Evolutionary conservation across 2,329 filamentous ascomycete species (phyloP).

Genomic region (Aspergillus sp.): DNA sequence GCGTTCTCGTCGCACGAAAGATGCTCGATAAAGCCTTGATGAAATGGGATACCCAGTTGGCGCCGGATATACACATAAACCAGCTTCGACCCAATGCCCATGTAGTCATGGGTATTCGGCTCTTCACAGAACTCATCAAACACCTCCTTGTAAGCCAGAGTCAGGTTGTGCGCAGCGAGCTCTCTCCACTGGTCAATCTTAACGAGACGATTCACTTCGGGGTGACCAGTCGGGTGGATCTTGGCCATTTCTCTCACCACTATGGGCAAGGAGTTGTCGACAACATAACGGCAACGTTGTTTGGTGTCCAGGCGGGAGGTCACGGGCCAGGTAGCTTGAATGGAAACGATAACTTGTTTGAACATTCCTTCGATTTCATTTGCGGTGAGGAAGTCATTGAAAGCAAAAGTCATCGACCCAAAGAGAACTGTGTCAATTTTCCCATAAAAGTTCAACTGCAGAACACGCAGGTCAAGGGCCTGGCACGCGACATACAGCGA

Average conservation of each 20-base stretch:
- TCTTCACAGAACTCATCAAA: background rate
- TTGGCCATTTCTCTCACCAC: background rate
- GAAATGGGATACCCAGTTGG: slow-evolving; percentile 1
- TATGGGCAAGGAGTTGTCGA: background rate
- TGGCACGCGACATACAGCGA: slow-evolving; percentile 58
- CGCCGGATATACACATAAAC: background rate
- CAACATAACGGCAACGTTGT: background rate
- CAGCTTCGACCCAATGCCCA: background rate
- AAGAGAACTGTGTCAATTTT: background rate
- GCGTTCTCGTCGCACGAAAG: background rate
- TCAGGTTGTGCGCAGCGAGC: background rate
- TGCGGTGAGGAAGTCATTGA: background rate
- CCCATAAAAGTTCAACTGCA: slow-evolving; percentile 28
- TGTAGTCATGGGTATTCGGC: background rate
- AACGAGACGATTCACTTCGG: background rate
- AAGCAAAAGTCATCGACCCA: background rate
- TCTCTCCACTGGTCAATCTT: background rate
- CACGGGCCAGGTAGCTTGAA: background rate
- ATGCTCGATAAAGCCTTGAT: slow-evolving; percentile 4
- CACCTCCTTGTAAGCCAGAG: background rate
- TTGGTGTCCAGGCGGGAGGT: slow-evolving; percentile 1
- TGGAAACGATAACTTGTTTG: background rate
- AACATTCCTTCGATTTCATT: background rate
- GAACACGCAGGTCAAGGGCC: slow-evolving; percentile 52
- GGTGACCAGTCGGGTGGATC: background rate